Conservation (phyloP, 352 stramenopile genomes). For the Vaucheria bursata region DNA sequence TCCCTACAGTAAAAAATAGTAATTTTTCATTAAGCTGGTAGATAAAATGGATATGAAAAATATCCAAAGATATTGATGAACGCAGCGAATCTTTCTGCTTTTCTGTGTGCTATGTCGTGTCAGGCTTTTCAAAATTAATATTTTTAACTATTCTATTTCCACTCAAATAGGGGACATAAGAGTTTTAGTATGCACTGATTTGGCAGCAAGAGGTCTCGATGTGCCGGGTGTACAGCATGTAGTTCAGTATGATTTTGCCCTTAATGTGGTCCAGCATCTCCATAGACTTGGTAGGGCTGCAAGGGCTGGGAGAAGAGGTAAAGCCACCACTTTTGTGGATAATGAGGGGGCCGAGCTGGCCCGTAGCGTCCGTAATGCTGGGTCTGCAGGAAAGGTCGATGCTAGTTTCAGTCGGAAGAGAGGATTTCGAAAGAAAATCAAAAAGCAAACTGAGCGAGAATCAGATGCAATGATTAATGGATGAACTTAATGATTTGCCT, state of each 20-base stretch:
- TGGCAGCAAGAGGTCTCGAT: constrained; percentile 45
- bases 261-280: constrained; percentile 47
- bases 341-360: constrained; percentile 5
- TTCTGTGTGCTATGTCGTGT: no score
- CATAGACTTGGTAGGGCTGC: constrained; percentile 43
- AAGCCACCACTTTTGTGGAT: constrained; percentile 39
- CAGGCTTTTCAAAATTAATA: no score
- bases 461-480: no score
- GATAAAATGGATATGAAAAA: no score
- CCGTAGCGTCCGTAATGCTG: background rate
- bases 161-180: constrained; percentile 16
- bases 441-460: no score
- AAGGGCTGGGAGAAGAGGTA: constrained; percentile 31
- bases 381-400: constrained; percentile 8
- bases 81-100: no score
- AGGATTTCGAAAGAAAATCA: constrained; percentile 40
- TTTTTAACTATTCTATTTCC: no score
- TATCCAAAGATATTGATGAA: no score
- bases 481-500: no score
- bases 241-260: constrained; percentile 46
- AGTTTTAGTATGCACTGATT: constrained; percentile 47
- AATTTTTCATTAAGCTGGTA: no score
- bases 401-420: constrained; percentile 35
- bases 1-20: no score
- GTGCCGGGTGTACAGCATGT: constrained; percentile 44